Base-by-base conservation (phyloP, 176 grass and related monocot species). In the Zizania latifolia region DNA sequence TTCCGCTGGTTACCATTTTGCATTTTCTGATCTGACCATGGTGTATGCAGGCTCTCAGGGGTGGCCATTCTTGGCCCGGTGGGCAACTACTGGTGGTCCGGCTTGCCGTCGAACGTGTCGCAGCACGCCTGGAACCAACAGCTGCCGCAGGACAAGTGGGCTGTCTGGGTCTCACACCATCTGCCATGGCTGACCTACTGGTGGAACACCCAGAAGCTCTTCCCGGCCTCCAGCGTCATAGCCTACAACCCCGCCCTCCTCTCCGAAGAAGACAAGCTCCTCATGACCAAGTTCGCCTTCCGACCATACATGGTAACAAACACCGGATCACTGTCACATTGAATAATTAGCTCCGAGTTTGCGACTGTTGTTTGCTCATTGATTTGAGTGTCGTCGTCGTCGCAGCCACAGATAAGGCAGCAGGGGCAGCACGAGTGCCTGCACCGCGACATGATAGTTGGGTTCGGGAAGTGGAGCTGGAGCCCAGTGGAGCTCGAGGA, bases 121-220 rank as follows among this genome's bases (percentile, higher is more conserved):
- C 23, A 64, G 63, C 81, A 90, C 26, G 78, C 86, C 62, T 97
- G 81, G 73, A 76, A 91, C 33, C 74, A 77, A 81, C 90, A 89
- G 79, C 77, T 85, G 33, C 74, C 70, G 16, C 90, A 85, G 72
- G 90, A 97, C 4, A 72, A 85, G 39, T 93, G 80, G 86, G 85
- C 86, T 1, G 83, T 91, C n/a, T 68, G 90, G 70, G 78, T 97
- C 13, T 67, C 90, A 3, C 86, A 90, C 17, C 82, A 93, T 56
- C 37, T 86, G n/a, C 94, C 94, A 22, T 97, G 88, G 83, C 77
- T 97, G 15, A 90, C 84, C n/a, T 91, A 97, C 79, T 93, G 90
- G 90, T 97, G 94, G 88, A 97, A 97, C 69, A 85, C 69, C 50
- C 94, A 91, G 74, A 89, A 77, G 63, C 46, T 80, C 8, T 97